A percentile compares a stretch with the other conserved stretches of the same genome.
Evolutionary conservation across 2,329 filamentous ascomycete species (phyloP).

Genomic region (Sarocladiaceae sp.): DNA sequence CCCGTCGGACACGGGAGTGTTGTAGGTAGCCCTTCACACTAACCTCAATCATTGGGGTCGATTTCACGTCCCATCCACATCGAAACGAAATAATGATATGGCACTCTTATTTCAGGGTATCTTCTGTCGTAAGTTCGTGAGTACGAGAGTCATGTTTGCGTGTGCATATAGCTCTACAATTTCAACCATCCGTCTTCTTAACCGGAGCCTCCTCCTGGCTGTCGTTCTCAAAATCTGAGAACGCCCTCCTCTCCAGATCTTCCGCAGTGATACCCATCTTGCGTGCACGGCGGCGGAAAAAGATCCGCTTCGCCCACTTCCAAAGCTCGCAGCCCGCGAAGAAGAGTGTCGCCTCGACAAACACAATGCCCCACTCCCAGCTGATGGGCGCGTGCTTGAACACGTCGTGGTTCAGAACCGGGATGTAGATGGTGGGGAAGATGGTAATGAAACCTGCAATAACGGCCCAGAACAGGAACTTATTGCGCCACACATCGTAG

Average conservation of each 20-base stretch:
- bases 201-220: neutral
- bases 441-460: slow-evolving; percentile 37
- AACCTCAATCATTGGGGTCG: too few species aligned
- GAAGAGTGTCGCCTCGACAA: slow-evolving; percentile 48
- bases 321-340: slow-evolving; percentile 51
- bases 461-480: slow-evolving; percentile 62
- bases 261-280: slow-evolving; percentile 11
- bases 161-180: too few species aligned
- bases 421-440: slow-evolving; percentile 50
- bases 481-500: slow-evolving; percentile 60
- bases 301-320: slow-evolving; percentile 51
- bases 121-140: too few species aligned
- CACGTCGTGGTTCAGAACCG: slow-evolving; percentile 48
- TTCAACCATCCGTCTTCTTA: neutral
- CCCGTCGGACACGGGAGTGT: too few species aligned
- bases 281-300: slow-evolving; percentile 24
- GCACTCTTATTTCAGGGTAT: too few species aligned
- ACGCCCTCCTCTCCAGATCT: slow-evolving; percentile 13
- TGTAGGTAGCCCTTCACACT: too few species aligned
- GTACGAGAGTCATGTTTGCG: too few species aligned
- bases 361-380: slow-evolving; percentile 57
- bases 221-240: slow-evolving; percentile 9
- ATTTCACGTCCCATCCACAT: too few species aligned
- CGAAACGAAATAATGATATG: too few species aligned
- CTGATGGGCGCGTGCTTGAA: slow-evolving; percentile 52